Evolutionary conservation across 2,329 filamentous ascomycete genomes (phyloP).

Genomic region (Orbilia brochopaga): DNA sequence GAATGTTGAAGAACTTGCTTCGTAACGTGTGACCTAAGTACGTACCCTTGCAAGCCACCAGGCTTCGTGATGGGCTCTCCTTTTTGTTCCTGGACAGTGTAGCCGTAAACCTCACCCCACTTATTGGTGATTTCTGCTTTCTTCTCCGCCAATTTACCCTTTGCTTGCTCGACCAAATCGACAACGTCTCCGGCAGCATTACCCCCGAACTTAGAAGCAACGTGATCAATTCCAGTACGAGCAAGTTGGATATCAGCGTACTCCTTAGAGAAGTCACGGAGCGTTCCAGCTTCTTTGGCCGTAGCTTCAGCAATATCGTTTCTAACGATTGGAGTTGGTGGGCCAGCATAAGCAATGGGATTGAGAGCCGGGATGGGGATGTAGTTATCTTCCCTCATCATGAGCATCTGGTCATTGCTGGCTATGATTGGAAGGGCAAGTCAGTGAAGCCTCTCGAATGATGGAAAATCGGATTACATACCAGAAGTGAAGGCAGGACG

Average conservation of each 20-base stretch:
- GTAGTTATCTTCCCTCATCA: constrained; percentile 28
- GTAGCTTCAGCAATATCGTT: constrained; percentile 31
- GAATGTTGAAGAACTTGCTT: constrained; percentile 5
- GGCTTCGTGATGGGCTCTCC: constrained; percentile 29
- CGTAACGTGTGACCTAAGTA: not conserved
- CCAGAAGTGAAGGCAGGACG: constrained; percentile 29
- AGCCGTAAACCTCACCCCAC: constrained; percentile 46
- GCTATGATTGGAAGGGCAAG: constrained; percentile 26
- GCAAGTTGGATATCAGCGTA: constrained; percentile 38
- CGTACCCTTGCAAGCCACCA: constrained; percentile 37
- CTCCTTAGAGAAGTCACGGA: constrained; percentile 31
- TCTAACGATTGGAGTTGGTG: constrained; percentile 38
- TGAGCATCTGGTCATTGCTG: constrained; percentile 23
- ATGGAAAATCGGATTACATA: constrained; percentile 11
- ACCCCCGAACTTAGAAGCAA: constrained; percentile 11
- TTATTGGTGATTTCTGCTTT: constrained; percentile 44
- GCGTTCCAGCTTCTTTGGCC: constrained; percentile 25
- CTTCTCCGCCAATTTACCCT: constrained; percentile 35
- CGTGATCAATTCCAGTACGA: constrained; percentile 33
- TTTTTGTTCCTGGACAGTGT: constrained; percentile 17
- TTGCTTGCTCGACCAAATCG: constrained; percentile 24
- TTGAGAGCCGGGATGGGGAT: constrained; percentile 16
- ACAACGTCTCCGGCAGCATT: constrained; percentile 3
- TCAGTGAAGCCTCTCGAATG: not conserved
- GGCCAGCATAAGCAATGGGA: constrained; percentile 17